phyloP scores from a whole-genome alignment of 257 asterid genomes.

The Gentiana macrophylla region DNA sequence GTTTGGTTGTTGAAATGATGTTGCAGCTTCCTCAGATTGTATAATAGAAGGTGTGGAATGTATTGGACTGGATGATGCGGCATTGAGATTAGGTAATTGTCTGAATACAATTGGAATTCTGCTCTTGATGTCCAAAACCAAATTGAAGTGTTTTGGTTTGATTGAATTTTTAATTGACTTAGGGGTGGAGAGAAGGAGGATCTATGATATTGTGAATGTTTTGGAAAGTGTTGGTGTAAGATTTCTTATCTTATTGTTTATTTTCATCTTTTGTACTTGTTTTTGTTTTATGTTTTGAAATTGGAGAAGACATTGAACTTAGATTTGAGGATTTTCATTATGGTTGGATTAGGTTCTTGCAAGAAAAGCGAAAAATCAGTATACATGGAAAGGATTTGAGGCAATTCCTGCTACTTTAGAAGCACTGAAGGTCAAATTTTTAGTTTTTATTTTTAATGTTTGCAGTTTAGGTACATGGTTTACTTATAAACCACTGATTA shows the following conservation, averaged over 20 bases:
- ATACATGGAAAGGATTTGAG: conserved; percentile 87
- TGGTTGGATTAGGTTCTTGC: conserved; percentile 50
- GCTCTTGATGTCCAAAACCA: background rate
- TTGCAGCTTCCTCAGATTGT: conserved; percentile 71
- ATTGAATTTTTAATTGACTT: background rate
- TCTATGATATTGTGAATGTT: conserved; percentile 93
- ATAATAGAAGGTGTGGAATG: conserved; percentile 70
- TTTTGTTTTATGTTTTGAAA: background rate
- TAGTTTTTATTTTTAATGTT: background rate
- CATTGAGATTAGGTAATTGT: conserved; percentile 52
- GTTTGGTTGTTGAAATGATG: conserved; percentile 3
- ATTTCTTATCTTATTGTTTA: conserved; percentile 1
- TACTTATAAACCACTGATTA: too few species aligned
- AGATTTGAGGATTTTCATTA: conserved; percentile 5
- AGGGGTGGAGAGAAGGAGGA: conserved; percentile 98
- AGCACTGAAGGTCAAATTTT: conserved; percentile 42
- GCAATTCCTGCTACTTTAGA: conserved; percentile 72
- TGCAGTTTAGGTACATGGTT: too few species aligned
- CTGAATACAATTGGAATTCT: background rate
- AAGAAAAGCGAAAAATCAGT: conserved; percentile 76
- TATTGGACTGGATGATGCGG: conserved; percentile 92
- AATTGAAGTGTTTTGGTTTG: background rate
- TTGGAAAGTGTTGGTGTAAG: conserved; percentile 95
- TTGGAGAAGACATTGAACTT: background rate
- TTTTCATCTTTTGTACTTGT: background rate